These are phyloP conservation scores for Pseudoperonospora humuli DNA, from an alignment of 352 stramenopile genomes.

Conservation along the genomic window DNA sequence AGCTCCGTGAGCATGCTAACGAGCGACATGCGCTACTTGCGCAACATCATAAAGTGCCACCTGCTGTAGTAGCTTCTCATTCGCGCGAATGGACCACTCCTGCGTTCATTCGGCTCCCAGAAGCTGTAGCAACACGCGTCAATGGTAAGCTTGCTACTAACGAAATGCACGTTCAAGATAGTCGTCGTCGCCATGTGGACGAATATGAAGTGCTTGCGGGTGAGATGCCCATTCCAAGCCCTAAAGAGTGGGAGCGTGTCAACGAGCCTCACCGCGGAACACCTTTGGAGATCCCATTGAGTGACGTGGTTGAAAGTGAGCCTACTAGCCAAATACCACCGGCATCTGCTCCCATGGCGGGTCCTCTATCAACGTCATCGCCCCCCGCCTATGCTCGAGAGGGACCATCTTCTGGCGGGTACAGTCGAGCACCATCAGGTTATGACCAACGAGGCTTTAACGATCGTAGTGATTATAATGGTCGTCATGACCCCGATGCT, in stretches of 20 bases:
- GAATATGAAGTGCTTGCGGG: slow-evolving; percentile 78
- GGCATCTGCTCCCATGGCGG: slow-evolving; percentile 15
- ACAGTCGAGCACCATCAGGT: slow-evolving; percentile 6
- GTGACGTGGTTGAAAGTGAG: slow-evolving; percentile 42
- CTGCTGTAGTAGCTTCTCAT: slow-evolving; percentile 35
- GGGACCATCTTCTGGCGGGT: slow-evolving; percentile 18
- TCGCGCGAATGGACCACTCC: slow-evolving; percentile 62
- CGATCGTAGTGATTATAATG: slow-evolving; percentile 23
- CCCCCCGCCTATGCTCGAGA: slow-evolving; percentile 13
- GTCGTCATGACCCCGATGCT: slow-evolving; percentile 36
- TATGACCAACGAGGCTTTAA: slow-evolving; percentile 23
- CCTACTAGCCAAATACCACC: slow-evolving; percentile 11
- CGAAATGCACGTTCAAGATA: slow-evolving; percentile 58
- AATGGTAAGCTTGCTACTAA: slow-evolving; percentile 31
- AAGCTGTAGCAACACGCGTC: slow-evolving; percentile 38
- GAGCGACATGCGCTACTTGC: slow-evolving; percentile 57
- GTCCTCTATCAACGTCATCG: slow-evolving; percentile 10
- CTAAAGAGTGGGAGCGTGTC: slow-evolving; percentile 68
- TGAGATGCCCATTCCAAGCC: slow-evolving; percentile 64
- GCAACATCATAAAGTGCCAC: slow-evolving; percentile 63
- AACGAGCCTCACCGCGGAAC: slow-evolving; percentile 55
- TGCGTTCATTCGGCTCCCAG: slow-evolving; percentile 49
- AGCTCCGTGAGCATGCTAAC: slow-evolving; percentile 76
- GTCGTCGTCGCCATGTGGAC: slow-evolving; percentile 67
- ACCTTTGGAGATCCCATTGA: slow-evolving; percentile 56